phyloP scores from a whole-genome alignment of 1,284 basidiomycete species.

The Leccinum colubrinum region DNA sequence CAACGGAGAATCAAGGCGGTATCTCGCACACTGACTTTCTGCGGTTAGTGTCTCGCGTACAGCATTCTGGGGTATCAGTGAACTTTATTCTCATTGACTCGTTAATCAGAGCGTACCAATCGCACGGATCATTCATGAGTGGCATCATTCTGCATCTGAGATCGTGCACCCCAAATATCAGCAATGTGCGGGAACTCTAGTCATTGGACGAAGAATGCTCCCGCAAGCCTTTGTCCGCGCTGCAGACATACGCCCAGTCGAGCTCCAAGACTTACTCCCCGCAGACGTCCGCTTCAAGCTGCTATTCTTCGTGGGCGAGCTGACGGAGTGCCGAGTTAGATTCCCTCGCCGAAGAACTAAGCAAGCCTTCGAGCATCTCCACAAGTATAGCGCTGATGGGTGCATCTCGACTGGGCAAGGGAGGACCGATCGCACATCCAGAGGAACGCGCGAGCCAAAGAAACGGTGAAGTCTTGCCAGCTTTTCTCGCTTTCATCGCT shows the following conservation, averaged over 20 bases:
- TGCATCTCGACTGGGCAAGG: constrained; percentile 31
- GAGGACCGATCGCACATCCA: constrained; percentile 40
- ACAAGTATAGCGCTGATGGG: background rate
- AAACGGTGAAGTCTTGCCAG: constrained; percentile 78
- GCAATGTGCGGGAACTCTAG: background rate
- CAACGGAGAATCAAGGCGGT: constrained; percentile 53
- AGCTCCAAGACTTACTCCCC: background rate
- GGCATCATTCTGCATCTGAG: background rate
- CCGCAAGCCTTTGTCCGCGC: background rate
- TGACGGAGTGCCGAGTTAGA: background rate
- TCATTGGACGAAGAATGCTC: background rate
- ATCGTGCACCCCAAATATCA: background rate
- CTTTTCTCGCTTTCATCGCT: constrained; percentile 62
- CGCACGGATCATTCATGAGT: background rate
- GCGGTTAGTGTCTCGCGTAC: constrained; percentile 36
- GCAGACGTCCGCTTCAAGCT: constrained; percentile 1
- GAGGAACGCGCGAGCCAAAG: constrained; percentile 73
- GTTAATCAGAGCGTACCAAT: background rate
- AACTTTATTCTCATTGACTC: background rate
- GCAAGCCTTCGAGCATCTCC: background rate
- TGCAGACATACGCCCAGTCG: background rate
- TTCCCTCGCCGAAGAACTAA: background rate
- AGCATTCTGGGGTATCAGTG: background rate
- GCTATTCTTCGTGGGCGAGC: background rate
- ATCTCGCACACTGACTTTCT: constrained; percentile 65